Conservation (phyloP, 768 basidiomycete species). For the Boletus rufocinnamomeus region DNA sequence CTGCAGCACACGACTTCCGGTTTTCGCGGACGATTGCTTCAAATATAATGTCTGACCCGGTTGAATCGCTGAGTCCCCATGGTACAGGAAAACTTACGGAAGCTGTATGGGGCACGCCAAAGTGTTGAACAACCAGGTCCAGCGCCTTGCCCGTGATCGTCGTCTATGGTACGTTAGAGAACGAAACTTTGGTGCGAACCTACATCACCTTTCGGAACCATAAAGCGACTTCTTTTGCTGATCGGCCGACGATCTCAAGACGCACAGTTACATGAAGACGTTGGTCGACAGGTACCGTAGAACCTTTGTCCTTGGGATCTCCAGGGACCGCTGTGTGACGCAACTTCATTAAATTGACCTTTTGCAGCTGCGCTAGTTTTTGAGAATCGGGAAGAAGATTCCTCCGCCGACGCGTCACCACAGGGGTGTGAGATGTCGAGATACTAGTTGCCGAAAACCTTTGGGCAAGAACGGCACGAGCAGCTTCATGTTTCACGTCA, state of each 20-base stretch:
- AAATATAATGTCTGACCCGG: conserved; percentile 47
- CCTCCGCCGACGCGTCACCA: conserved; percentile 27
- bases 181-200: background rate
- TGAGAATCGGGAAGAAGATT: conserved; percentile 50
- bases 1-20: conserved; percentile 36
- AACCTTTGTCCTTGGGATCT: conserved; percentile 56
- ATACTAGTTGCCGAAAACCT: conserved; percentile 41
- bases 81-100: conserved; percentile 14
- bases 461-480: conserved; percentile 54
- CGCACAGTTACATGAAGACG: conserved; percentile 59
- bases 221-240: conserved; percentile 46
- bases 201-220: conserved; percentile 71
- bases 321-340: conserved; percentile 66
- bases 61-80: conserved; percentile 16
- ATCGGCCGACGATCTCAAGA: conserved; percentile 27
- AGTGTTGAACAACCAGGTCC: conserved; percentile 47
- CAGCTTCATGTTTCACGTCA: conserved; percentile 44
- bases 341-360: conserved; percentile 72
- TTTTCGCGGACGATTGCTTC: conserved; percentile 29
- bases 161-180: conserved; percentile 40
- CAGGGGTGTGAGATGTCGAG: conserved; percentile 26
- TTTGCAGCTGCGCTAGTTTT: conserved; percentile 54
- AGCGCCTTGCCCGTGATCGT: conserved; percentile 61
- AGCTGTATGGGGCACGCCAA: conserved; percentile 14
- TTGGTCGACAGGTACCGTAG: conserved; percentile 51